Evolutionary conservation across 257 asterid genomes (phyloP).

Genomic region (Perilla frutescens): DNA sequence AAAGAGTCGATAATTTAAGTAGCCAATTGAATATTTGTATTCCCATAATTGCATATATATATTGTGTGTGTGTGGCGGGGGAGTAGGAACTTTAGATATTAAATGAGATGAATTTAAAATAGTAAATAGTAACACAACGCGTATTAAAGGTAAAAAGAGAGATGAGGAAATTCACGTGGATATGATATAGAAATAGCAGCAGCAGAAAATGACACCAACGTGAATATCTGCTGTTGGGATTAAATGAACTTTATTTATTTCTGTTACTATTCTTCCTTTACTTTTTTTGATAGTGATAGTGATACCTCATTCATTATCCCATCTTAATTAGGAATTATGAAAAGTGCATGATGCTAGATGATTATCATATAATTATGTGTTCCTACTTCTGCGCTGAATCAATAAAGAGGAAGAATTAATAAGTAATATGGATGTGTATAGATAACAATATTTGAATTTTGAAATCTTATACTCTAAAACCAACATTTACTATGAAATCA

Average conservation of each 20-base stretch:
- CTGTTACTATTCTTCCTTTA: slow-evolving; percentile 1
- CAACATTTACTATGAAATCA: no score
- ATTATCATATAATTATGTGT: no score
- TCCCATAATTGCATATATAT: no score
- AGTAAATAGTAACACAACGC: not conserved
- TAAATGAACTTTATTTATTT: slow-evolving; percentile 28
- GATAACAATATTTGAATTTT: no score
- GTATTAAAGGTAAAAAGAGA: slow-evolving; percentile 31
- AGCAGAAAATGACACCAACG: not conserved
- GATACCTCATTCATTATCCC: slow-evolving; percentile 2
- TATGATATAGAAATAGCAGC: not conserved
- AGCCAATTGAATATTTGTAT: no score
- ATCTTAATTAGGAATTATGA: not conserved
- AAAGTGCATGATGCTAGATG: no score
- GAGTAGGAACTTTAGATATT: not conserved
- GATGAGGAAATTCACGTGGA: slow-evolving; percentile 42
- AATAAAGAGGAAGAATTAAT: no score
- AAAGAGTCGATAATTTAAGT: no score
- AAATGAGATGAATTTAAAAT: not conserved
- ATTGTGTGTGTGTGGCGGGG: not conserved
- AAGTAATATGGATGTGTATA: no score
- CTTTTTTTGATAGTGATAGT: slow-evolving; percentile 12
- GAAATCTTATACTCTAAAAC: no score
- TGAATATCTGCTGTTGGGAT: slow-evolving; percentile 21
- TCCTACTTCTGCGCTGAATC: no score